A percentile compares a stretch with the other conserved stretches of the same genome.
Evolutionary conservation across 805 yeast species (phyloP).

Genomic region (Hanseniaspora pseudoguilliermondii): DNA sequence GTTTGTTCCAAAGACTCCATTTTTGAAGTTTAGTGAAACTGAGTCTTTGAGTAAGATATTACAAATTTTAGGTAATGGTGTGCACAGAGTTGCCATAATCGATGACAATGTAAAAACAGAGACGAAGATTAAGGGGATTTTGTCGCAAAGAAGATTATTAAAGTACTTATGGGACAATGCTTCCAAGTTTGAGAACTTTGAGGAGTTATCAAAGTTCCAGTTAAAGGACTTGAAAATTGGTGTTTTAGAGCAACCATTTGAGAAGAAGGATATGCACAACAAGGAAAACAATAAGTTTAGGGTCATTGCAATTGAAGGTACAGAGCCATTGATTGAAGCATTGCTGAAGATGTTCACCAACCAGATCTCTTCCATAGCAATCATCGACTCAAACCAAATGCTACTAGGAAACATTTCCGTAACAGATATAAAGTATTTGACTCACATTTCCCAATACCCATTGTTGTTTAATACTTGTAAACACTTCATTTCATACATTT

Average conservation of each 20-base stretch:
- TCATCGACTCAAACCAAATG: conserved; percentile 63
- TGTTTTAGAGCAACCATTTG: conserved; percentile 33
- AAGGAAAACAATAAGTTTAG: conserved; percentile 26
- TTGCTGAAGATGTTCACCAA: conserved; percentile 70
- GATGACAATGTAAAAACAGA: conserved; percentile 30
- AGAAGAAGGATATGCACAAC: conserved; percentile 8
- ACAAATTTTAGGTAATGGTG: conserved; percentile 86
- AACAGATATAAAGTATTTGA: conserved; percentile 81
- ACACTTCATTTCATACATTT: conserved; percentile 74
- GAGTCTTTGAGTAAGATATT: conserved; percentile 63
- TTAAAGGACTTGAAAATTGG: conserved; percentile 70
- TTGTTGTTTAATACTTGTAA: conserved; percentile 70
- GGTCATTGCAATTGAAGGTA: conserved; percentile 76
- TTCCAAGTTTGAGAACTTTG: conserved; percentile 69
- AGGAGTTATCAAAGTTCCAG: conserved; percentile 54
- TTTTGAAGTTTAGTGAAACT: conserved; percentile 58
- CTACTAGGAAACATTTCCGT: conserved; percentile 86
- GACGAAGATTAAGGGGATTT: conserved; percentile 59
- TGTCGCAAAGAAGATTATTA: conserved; percentile 81
- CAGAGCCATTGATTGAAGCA: conserved; percentile 77
- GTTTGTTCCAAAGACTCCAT: conserved; percentile 78
- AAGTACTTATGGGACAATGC: conserved; percentile 88
- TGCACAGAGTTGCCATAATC: conserved; percentile 80
- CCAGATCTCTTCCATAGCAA: conserved; percentile 82
- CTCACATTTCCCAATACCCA: conserved; percentile 76